Conservation (phyloP, 148 eudicot species). For the Rhododendron henanense region DNA sequence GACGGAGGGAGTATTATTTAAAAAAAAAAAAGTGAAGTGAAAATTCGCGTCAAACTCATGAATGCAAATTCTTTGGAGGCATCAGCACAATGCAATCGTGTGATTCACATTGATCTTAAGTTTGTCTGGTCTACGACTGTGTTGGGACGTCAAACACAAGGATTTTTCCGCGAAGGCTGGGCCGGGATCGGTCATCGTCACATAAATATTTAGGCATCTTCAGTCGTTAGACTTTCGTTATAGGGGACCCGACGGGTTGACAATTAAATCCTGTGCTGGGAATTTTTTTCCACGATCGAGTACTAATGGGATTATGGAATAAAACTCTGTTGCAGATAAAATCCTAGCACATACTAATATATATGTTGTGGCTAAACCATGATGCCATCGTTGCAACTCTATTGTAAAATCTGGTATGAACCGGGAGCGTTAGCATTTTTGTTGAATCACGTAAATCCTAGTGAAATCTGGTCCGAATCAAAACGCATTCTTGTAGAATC, state of each 20-base stretch:
- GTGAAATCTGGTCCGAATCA: no score
- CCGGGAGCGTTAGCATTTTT: not conserved
- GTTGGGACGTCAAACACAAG: no score
- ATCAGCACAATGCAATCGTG: not conserved
- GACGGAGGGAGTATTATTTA: no score
- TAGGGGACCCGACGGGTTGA: not conserved
- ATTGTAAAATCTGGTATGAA: not conserved
- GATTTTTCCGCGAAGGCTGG: not conserved
- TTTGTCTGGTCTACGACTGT: not conserved
- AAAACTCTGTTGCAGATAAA: not conserved
- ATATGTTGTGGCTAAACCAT: not conserved
- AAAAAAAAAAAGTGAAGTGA: no score
- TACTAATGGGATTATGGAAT: not conserved
- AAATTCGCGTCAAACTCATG: not conserved
- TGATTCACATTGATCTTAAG: not conserved
- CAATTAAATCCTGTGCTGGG: not conserved
- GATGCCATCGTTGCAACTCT: no score
- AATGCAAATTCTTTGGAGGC: not conserved
- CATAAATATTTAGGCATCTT: not conserved
- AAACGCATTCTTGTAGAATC: not conserved
- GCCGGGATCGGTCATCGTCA: not conserved
- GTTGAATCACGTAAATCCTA: not conserved
- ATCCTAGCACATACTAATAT: not conserved
- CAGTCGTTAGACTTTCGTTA: not conserved
- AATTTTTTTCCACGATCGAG: no score